phyloP scores from a whole-genome alignment of 352 stramenopile genomes.

The Phytophthora cactorum region DNA sequence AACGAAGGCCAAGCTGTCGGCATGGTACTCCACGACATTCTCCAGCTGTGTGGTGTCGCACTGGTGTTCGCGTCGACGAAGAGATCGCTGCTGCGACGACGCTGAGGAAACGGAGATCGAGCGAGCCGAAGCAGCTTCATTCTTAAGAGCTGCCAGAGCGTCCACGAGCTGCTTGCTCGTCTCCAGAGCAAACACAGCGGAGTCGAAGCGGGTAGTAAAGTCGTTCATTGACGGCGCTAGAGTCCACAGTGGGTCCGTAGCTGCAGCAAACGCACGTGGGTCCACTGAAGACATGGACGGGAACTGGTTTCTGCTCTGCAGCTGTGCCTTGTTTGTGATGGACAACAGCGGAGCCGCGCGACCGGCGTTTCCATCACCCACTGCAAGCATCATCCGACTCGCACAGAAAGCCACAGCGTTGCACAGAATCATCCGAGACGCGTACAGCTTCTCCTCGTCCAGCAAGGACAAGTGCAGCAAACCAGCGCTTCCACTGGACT shows the following conservation, averaged over 20 bases:
- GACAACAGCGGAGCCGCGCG: constrained; percentile 57
- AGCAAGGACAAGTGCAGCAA: constrained; percentile 71
- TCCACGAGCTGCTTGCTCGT: constrained; percentile 50
- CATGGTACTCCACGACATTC: constrained; percentile 78
- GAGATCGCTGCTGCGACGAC: constrained; percentile 27
- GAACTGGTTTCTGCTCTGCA: constrained; percentile 45
- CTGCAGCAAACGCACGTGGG: constrained; percentile 55
- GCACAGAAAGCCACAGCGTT: constrained; percentile 78
- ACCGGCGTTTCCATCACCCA: constrained; percentile 43
- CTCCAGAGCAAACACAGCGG: constrained; percentile 53
- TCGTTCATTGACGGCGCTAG: constrained; percentile 67
- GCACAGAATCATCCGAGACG: constrained; percentile 82
- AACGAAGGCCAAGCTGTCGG: constrained; percentile 76
- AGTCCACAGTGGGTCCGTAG: constrained; percentile 67
- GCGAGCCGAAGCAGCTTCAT: constrained; percentile 19
- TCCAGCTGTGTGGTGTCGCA: constrained; percentile 50
- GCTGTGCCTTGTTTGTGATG: constrained; percentile 43
- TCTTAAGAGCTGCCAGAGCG: constrained; percentile 32
- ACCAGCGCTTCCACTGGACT: constrained; percentile 37
- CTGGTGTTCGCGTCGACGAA: constrained; percentile 43
- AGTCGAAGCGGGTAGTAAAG: constrained; percentile 64
- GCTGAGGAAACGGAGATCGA: constrained; percentile 25
- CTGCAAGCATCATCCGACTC: constrained; percentile 71
- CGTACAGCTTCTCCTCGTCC: constrained; percentile 83
- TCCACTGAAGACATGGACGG: constrained; percentile 60